phyloP scores from a whole-genome alignment of 805 yeast species.

The Geotrichum ghanense region DNA sequence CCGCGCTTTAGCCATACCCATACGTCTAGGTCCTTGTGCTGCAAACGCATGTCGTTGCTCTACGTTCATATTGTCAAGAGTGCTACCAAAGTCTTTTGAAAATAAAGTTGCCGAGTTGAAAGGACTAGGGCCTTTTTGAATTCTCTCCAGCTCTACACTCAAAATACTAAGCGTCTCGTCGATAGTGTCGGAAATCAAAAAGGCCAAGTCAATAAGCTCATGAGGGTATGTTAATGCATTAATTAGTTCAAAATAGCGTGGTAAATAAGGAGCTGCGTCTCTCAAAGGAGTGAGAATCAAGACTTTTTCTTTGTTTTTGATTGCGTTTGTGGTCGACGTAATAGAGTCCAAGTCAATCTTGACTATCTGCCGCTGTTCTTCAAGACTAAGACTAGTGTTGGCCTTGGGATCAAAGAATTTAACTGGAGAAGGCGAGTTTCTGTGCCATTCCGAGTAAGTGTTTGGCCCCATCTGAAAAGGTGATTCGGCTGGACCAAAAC shows the following conservation, averaged over 20 bases:
- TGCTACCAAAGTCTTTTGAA: slow-evolving; percentile 86
- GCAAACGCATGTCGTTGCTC: slow-evolving; percentile 80
- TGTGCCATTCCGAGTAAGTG: slow-evolving; percentile 14
- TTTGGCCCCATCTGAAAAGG: slow-evolving; percentile 16
- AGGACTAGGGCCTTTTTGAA: slow-evolving; percentile 50
- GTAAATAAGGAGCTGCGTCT: slow-evolving; percentile 68
- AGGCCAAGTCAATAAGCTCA: slow-evolving; percentile 57
- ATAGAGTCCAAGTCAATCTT: slow-evolving; percentile 12
- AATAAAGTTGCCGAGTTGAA: slow-evolving; percentile 74
- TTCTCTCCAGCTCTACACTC: slow-evolving; percentile 58
- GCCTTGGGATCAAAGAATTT: slow-evolving; percentile 8
- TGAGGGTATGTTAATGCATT: slow-evolving; percentile 85
- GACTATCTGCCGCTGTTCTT: slow-evolving; percentile 6
- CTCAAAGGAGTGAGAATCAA: slow-evolving; percentile 65
- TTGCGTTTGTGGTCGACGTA: slow-evolving; percentile 13
- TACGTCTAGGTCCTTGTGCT: slow-evolving; percentile 82
- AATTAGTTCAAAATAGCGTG: slow-evolving; percentile 73
- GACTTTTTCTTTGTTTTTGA: slow-evolving; percentile 42
- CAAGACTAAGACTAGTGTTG: slow-evolving; percentile 8
- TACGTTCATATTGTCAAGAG: slow-evolving; percentile 63
- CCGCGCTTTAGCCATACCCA: slow-evolving; percentile 78
- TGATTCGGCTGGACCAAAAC: slow-evolving; percentile 19
- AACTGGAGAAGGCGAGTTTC: slow-evolving; percentile 13
- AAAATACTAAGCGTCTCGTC: slow-evolving; percentile 61
- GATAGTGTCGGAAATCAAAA: slow-evolving; percentile 70